phyloP scores from a whole-genome alignment of 2,329 filamentous ascomycete genomes.

The Scedosporium aurantiacum region DNA sequence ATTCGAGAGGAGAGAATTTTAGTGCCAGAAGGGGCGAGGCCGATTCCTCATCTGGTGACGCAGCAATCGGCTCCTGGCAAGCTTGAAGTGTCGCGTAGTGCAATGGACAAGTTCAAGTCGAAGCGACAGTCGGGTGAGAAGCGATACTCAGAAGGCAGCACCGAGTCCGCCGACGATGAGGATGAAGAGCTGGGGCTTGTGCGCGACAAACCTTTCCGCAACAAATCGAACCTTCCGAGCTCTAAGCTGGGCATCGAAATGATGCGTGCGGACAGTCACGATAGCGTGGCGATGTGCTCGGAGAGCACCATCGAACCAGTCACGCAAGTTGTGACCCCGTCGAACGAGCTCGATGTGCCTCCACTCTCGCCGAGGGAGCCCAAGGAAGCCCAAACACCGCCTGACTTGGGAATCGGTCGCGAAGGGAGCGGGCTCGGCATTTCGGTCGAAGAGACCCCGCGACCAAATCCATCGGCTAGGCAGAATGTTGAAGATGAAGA shows the following conservation, averaged over 20 bases:
- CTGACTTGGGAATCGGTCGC: slow-evolving; percentile 15
- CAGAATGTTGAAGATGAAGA: slow-evolving; percentile 21
- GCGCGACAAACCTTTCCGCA: slow-evolving; percentile 35
- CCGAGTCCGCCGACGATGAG: slow-evolving; percentile 86
- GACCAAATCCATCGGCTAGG: slow-evolving; percentile 18
- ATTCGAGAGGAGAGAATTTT: slow-evolving; percentile 54
- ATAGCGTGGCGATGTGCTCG: slow-evolving; percentile 53
- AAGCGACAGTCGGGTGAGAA: slow-evolving; percentile 68
- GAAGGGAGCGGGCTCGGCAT: slow-evolving; percentile 10
- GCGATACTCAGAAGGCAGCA: slow-evolving; percentile 53
- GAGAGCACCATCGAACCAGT: slow-evolving; percentile 40
- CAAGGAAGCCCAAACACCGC: slow-evolving; percentile 17
- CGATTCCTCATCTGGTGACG: slow-evolving; percentile 43
- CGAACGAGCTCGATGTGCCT: slow-evolving; percentile 26
- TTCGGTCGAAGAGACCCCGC: slow-evolving; percentile 32
- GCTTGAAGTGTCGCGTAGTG: slow-evolving; percentile 48
- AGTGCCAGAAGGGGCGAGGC: slow-evolving; percentile 22
- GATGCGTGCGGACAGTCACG: slow-evolving; percentile 93
- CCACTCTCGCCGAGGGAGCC: slow-evolving; percentile 15
- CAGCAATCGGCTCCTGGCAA: slow-evolving; percentile 55
- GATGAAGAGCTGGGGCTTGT: slow-evolving; percentile 70
- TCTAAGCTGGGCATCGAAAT: slow-evolving; percentile 93
- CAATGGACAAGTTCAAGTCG: slow-evolving; percentile 60
- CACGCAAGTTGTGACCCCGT: slow-evolving; percentile 42
- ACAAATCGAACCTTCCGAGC: slow-evolving; percentile 52